A percentile compares a stretch with the other conserved stretches of the same genome.
phyloP scores from a whole-genome alignment of 2,329 filamentous ascomycete genomes.

The Colletotrichum filicis region DNA sequence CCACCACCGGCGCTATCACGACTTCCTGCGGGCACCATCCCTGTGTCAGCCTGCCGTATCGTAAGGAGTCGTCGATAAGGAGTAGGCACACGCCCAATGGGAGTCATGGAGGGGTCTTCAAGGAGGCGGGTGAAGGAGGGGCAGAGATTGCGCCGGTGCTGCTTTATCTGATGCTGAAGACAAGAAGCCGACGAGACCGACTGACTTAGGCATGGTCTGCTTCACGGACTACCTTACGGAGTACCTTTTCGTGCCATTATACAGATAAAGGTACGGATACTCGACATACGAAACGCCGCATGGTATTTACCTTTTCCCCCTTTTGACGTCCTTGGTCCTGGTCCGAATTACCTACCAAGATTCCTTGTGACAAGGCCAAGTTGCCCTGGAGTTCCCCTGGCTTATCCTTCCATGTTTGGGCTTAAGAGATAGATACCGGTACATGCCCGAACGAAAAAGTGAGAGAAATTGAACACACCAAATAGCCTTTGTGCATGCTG shows the following conservation, averaged over 20 bases:
- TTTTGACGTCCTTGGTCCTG: background rate
- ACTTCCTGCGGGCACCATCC: constrained; percentile 14
- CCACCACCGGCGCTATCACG: background rate
- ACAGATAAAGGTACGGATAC: background rate
- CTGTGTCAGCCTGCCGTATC: background rate
- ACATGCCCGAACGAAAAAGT: too few relatives aligned
- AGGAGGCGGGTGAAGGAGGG: background rate
- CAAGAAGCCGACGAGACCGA: background rate
- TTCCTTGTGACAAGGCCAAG: background rate
- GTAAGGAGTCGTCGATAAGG: constrained; percentile 21
- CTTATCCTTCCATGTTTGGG: too few relatives aligned
- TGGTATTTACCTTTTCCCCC: background rate
- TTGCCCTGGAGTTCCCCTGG: too few relatives aligned
- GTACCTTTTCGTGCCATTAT: too few relatives aligned
- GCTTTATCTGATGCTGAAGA: background rate
- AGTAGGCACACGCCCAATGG: constrained; percentile 3
- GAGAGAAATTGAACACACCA: background rate
- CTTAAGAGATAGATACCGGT: too few relatives aligned
- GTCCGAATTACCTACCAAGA: background rate
- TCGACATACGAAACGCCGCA: background rate
- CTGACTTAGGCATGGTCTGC: too few relatives aligned
- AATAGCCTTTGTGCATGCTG: background rate
- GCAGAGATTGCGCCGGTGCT: background rate
- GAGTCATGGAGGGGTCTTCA: background rate
- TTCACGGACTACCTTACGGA: too few relatives aligned